Base-by-base conservation (phyloP, 257 asterid species). In the Lavandula angustifolia region DNA sequence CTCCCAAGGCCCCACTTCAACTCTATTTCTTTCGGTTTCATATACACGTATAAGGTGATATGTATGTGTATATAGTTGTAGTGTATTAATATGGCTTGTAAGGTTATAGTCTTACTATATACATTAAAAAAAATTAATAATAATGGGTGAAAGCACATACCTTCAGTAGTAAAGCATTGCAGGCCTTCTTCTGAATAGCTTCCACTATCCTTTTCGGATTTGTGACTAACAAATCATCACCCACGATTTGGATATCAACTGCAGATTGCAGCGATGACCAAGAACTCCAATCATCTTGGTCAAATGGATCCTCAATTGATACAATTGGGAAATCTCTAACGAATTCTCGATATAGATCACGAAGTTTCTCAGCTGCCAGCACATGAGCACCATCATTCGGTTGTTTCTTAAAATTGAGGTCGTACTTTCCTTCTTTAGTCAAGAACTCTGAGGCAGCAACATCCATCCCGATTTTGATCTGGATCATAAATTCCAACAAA, bases 381-480 rank as follows among this genome's bases (percentile, higher is more conserved):
- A 92, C 94, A 66, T 89, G 95, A 69, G 94, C 87, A 70, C 99
- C 99, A 42, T 92, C 97, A 67, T 92, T 92, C 57, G 99, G 96
- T 60, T 89, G 96, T 57, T 94, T 94, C 87, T 94, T 94, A 82
- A 94, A 94, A 78, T 94, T 87, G 60, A 94, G 94, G 69, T 94
- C 99, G 62, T 94, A 94, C 70, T 83, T 94, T 60, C 90, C 92
- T 3, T 89, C 91, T 64, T 87, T 83, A 5, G 92, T 87, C 65
- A 84, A 77, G 76, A 94, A 94, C 77, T 94, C 97, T 12, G 99
- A 94, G 64, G 99, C 99, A 76, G 99, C 99, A 70, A 94, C 97
- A 70, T 94, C 99, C 99, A 90, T 94, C 54, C 99, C 99, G 18
- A 94, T 94, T 76, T 89, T 94, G 70, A 94, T 94, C 99, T 94